Base-by-base conservation (phyloP, 2,329 filamentous ascomycete species). In the Aureobasidium vineae region DNA sequence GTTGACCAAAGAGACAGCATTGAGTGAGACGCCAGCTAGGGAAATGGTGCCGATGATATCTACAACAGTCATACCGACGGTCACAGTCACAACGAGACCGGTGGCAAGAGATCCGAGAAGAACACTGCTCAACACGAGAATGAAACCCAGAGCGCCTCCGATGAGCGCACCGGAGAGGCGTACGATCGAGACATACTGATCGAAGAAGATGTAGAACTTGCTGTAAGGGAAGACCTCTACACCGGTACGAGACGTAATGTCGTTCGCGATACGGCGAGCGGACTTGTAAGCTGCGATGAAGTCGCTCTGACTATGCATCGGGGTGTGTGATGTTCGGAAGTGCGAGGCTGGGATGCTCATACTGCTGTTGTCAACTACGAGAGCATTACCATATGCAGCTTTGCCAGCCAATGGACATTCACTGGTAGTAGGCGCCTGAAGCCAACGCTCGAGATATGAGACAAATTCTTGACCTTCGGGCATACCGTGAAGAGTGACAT, bases 171-270 rank as follows among this genome's bases (percentile, higher is more conserved):
- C 89, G 0, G 94, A 93, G 4, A 98, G 83, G 13, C 85, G 83
- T 23, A 96, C 87, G 68, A 99, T 98, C 67, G 86, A 86, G 6
- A 91, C 85, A 75, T 99, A 99, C 76, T 98, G 95, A 75, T 99
- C 95, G 76, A 99, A 99, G 85, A 98, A 99, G 76, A 99, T 93
- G 81, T 99, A 99, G 77, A 97, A 97, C 68, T 97, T 89, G 71
- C 91, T 96, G 80, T 99, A 99, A 0, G 95, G 92, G 83, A 99
- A 99, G 3, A 99, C 88, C 28, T 95, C 88, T 26, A 91, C 86
- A 5, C 88, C 85, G 5, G 92, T 93, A 61, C 84, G 83, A 63
- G 85, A 78, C 16, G 84, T 88, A 61, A 99, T 88, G 33, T 90
- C 89, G 15, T 87, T 80, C 0, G 94, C 88, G 69, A 99, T 97